Evolutionary conservation across 768 basidiomycete species (phyloP).

Genomic region (Russula sp.): DNA sequence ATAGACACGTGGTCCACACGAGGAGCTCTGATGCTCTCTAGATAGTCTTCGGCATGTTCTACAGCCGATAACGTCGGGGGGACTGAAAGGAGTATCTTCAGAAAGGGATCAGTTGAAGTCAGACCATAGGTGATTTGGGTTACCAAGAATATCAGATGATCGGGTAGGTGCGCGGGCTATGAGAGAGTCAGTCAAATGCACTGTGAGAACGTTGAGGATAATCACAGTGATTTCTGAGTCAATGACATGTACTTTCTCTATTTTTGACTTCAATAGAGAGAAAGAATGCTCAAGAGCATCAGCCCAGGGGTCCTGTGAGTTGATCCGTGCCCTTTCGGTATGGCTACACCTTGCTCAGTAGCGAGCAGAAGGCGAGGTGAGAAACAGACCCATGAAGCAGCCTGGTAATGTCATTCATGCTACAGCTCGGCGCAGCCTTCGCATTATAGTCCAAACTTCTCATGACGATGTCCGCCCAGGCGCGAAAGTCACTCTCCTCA

Average conservation of each 20-base stretch:
- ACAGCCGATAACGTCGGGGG: constrained; percentile 45
- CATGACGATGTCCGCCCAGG: constrained; percentile 47
- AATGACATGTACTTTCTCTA: constrained; percentile 46
- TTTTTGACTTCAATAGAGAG: constrained; percentile 41
- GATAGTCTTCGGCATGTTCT: constrained; percentile 45
- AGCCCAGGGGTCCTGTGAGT: constrained; percentile 53
- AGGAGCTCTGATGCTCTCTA: constrained; percentile 43
- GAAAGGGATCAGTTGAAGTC: not conserved
- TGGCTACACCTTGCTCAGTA: constrained; percentile 34
- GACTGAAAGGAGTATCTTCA: constrained; percentile 49
- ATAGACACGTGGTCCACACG: constrained; percentile 33
- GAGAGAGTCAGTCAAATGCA: not conserved
- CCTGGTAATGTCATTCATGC: constrained; percentile 47
- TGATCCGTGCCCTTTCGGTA: constrained; percentile 62
- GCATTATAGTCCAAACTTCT: constrained; percentile 51
- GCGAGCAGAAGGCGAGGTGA: not conserved
- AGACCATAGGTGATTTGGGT: not conserved
- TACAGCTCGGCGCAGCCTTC: constrained; percentile 51
- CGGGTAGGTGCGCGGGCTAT: constrained; percentile 32
- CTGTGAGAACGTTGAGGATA: not conserved
- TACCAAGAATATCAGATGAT: constrained; percentile 70
- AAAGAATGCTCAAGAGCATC: constrained; percentile 53
- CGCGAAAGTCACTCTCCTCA: constrained; percentile 39
- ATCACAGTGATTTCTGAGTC: constrained; percentile 59
- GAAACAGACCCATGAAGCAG: constrained; percentile 47